phyloP scores from a whole-genome alignment of 83 land plant species.

The Picea engelmannii region DNA sequence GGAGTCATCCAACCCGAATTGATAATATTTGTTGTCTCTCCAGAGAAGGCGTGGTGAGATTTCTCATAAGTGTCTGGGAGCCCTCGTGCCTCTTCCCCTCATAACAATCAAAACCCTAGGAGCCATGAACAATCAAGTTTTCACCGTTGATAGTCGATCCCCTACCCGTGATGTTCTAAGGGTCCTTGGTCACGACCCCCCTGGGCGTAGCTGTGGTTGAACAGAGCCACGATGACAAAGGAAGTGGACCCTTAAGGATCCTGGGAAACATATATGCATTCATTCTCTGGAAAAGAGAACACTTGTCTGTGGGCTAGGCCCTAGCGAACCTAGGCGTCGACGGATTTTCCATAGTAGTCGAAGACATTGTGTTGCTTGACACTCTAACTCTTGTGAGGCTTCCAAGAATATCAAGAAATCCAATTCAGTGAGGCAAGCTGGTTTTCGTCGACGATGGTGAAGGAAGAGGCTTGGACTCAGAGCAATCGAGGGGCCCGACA shows the following conservation, averaged over 20 bases:
- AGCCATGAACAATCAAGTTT: conserved; percentile 29
- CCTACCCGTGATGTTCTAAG: conserved; percentile 42
- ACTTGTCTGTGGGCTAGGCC: conserved; percentile 63
- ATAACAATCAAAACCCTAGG: conserved; percentile 55
- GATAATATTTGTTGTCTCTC: conserved; percentile 64
- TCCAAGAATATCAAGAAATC: not conserved
- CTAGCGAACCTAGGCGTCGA: conserved; percentile 58
- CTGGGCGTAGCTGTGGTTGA: conserved; percentile 67
- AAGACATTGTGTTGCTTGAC: conserved; percentile 31
- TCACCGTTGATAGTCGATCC: conserved; percentile 36
- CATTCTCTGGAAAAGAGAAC: conserved; percentile 67
- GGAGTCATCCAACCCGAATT: no score
- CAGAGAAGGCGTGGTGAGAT: conserved; percentile 66
- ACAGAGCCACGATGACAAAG: not conserved
- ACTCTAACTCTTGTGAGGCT: no score
- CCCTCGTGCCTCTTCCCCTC: conserved; percentile 65
- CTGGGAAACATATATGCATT: conserved; percentile 68
- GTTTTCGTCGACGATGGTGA: not conserved
- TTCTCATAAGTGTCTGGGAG: conserved; percentile 70
- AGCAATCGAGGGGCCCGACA: no score
- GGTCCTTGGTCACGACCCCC: conserved; percentile 41
- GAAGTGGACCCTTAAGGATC: conserved; percentile 26
- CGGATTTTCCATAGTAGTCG: conserved; percentile 65
- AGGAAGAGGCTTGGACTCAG: not conserved
- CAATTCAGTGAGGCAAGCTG: not conserved